These are phyloP conservation scores for Papilionanthe hybrid DNA, from an alignment of 116 monocot species.

Conservation along the genomic window DNA sequence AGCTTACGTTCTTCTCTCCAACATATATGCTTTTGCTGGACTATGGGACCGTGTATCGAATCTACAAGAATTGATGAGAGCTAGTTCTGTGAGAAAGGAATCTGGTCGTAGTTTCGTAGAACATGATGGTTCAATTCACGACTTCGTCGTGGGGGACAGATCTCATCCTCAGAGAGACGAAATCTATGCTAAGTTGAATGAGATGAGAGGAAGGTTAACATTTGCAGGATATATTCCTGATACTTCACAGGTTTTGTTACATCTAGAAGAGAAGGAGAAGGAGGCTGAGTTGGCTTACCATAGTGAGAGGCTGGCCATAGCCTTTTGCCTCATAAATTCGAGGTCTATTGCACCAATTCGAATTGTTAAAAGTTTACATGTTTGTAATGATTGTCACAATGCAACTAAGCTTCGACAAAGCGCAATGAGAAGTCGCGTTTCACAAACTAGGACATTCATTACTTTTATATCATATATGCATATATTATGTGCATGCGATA, in stretches of 20 bases:
- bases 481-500: no score
- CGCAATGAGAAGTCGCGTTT: no score
- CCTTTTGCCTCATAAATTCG: constrained; percentile 65
- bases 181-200: constrained; percentile 59
- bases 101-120: constrained; percentile 81
- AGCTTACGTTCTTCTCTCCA: constrained; percentile 70
- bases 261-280: constrained; percentile 58
- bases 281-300: constrained; percentile 31
- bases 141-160: constrained; percentile 53
- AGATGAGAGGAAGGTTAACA: constrained; percentile 39
- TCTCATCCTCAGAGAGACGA: constrained; percentile 50
- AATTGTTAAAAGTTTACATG: constrained; percentile 55
- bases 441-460: no score
- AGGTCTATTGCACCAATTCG: constrained; percentile 50
- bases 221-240: constrained; percentile 44
- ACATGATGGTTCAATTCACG: constrained; percentile 41
- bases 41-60: constrained; percentile 44
- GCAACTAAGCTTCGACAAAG: constrained; percentile 30
- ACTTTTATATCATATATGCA: no score
- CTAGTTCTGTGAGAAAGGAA: constrained; percentile 32
- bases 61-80: constrained; percentile 41
- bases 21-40: constrained; percentile 54
- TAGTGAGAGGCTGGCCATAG: constrained; percentile 75
- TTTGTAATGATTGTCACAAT: constrained; percentile 74
- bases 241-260: constrained; percentile 45